phyloP scores from a whole-genome alignment of 768 basidiomycete species.

The Scleroderma bovista region DNA sequence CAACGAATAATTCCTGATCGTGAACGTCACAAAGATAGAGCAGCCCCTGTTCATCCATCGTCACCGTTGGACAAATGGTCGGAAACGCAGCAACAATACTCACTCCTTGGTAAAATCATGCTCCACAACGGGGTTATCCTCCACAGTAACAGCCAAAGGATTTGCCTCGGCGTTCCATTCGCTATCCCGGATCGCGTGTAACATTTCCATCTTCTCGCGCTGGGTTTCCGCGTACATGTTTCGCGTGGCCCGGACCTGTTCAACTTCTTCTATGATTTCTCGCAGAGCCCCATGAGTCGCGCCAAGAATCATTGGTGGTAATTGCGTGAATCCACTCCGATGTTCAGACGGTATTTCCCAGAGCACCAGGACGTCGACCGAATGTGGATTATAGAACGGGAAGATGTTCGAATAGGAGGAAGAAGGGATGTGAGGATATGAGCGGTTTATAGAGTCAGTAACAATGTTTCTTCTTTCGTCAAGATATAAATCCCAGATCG shows the following conservation, averaged over 20 bases:
- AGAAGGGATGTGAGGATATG: constrained; percentile 55
- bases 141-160: constrained; percentile 53
- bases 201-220: constrained; percentile 59
- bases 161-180: constrained; percentile 81
- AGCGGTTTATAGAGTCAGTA: constrained; percentile 29
- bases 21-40: constrained; percentile 47
- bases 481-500: constrained; percentile 42
- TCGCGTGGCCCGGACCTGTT: constrained; percentile 61
- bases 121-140: constrained; percentile 35
- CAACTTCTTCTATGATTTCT: constrained; percentile 53
- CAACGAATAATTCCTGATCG: constrained; percentile 67
- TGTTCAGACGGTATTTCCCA: constrained; percentile 65
- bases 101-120: constrained; percentile 77
- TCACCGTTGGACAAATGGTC: constrained; percentile 2
- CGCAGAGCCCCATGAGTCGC: constrained; percentile 63
- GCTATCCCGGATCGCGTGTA: constrained; percentile 60
- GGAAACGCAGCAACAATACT: constrained; percentile 23
- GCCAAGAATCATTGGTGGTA: constrained; percentile 59
- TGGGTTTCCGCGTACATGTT: constrained; percentile 92
- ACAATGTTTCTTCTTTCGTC: constrained; percentile 42
- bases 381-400: constrained; percentile 70
- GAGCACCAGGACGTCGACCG: constrained; percentile 68
- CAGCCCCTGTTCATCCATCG: constrained; percentile 43
- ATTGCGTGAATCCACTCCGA: constrained; percentile 55
- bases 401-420: constrained; percentile 55